phyloP scores from a whole-genome alignment of 1,284 basidiomycete genomes.

The Microbotryum violaceum region DNA sequence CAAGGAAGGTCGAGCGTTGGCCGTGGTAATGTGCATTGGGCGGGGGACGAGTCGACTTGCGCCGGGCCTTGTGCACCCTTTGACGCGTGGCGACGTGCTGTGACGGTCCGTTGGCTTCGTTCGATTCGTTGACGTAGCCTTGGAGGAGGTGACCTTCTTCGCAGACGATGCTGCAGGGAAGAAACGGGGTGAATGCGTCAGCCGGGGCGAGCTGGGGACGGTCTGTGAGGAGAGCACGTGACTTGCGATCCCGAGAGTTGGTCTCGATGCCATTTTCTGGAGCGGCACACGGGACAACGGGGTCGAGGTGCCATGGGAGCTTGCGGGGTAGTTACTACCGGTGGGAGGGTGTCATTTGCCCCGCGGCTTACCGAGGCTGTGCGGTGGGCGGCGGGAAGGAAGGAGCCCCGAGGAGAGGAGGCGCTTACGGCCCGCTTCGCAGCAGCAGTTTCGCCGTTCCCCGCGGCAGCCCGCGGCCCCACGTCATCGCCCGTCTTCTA shows the following conservation, averaged over 20 bases:
- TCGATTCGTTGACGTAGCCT: slow-evolving; percentile 29
- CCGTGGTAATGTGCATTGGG: slow-evolving; percentile 24
- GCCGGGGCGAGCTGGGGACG: not conserved
- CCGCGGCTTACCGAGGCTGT: not conserved
- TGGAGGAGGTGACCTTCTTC: slow-evolving; percentile 34
- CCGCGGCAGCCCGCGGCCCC: too few species aligned
- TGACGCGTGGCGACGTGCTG: slow-evolving; percentile 18
- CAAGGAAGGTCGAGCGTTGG: slow-evolving; percentile 16
- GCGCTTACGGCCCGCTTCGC: too few species aligned
- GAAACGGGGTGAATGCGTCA: not conserved
- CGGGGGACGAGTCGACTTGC: not conserved
- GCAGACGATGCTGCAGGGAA: slow-evolving; percentile 28
- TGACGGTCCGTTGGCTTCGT: slow-evolving; percentile 12
- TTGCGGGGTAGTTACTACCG: too few species aligned
- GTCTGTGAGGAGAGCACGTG: not conserved
- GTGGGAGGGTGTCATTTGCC: too few species aligned
- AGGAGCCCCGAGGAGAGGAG: too few species aligned
- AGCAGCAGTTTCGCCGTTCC: too few species aligned
- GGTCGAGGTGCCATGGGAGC: slow-evolving; percentile 11
- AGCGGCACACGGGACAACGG: slow-evolving; percentile 31
- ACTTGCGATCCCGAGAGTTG: slow-evolving; percentile 22
- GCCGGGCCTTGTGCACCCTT: slow-evolving; percentile 17
- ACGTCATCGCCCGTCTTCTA: too few species aligned
- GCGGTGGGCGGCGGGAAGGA: not conserved
- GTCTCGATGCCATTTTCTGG: slow-evolving; percentile 31